phyloP scores from a whole-genome alignment of 805 yeast genomes.

The Lipomyces orientalis region DNA sequence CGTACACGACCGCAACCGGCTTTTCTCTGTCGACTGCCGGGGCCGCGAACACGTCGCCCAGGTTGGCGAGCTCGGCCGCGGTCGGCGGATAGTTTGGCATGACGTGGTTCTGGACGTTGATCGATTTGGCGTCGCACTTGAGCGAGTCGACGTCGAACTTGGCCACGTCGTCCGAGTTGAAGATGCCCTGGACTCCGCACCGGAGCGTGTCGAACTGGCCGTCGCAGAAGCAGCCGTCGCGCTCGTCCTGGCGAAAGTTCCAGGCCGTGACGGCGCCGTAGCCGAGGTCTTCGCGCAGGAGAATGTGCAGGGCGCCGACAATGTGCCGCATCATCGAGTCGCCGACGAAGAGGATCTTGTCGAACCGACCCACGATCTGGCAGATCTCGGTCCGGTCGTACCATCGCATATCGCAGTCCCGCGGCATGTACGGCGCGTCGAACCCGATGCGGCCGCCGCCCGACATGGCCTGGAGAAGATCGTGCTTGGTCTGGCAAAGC shows the following conservation, averaged over 20 bases:
- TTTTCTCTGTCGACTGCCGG: no score
- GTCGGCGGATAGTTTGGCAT: slow-evolving; percentile 36
- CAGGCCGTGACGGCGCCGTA: slow-evolving; percentile 37
- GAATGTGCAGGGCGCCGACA: slow-evolving; percentile 36
- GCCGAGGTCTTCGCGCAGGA: slow-evolving; percentile 36
- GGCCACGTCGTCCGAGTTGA: slow-evolving; percentile 36
- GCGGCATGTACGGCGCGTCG: slow-evolving; percentile 38
- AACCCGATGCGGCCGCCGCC: slow-evolving; percentile 36
- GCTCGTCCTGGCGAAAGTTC: slow-evolving; percentile 35
- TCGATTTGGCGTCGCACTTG: slow-evolving; percentile 27
- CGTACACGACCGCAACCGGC: slow-evolving; percentile 32
- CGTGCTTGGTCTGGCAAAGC: slow-evolving; percentile 24
- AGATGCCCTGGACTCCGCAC: slow-evolving; percentile 37
- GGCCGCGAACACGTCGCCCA: slow-evolving; percentile 34
- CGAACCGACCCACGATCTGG: slow-evolving; percentile 28
- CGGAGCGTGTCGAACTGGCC: slow-evolving; percentile 37
- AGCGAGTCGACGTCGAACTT: slow-evolving; percentile 30
- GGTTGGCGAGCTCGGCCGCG: slow-evolving; percentile 28
- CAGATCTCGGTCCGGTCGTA: slow-evolving; percentile 33
- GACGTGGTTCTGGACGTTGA: slow-evolving; percentile 35
- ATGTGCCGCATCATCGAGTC: slow-evolving; percentile 38
- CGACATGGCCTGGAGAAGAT: slow-evolving; percentile 33
- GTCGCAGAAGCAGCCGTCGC: slow-evolving; percentile 34
- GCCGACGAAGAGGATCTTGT: slow-evolving; percentile 32
- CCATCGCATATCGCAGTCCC: slow-evolving; percentile 38